These are phyloP conservation scores for Colletotrichum costaricense DNA, from an alignment of 2,329 filamentous ascomycete species.

Conservation along the genomic window DNA sequence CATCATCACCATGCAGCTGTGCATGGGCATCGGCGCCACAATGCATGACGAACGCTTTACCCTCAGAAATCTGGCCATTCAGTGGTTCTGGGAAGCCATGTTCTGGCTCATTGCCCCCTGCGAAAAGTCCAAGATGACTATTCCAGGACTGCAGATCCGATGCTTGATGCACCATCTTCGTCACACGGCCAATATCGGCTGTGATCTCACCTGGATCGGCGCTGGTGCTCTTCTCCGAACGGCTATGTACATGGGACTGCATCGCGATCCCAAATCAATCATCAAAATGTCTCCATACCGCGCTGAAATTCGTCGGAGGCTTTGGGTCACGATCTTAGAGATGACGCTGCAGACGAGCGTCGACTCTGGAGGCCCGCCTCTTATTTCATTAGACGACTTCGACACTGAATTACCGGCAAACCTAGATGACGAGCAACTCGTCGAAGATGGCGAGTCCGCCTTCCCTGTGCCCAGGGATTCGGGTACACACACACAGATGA, in stretches of 20 bases:
- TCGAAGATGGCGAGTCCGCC: slow-evolving; percentile 44
- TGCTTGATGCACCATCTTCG: slow-evolving; percentile 63
- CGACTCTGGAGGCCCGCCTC: slow-evolving; percentile 61
- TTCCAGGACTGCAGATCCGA: slow-evolving; percentile 62
- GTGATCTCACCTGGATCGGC: slow-evolving; percentile 64
- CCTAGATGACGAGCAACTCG: slow-evolving; percentile 62
- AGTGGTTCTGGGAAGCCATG: slow-evolving; percentile 66
- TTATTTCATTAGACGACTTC: slow-evolving; percentile 58
- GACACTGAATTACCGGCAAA: slow-evolving; percentile 63
- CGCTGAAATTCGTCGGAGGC: slow-evolving; percentile 64
- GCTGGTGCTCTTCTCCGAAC: slow-evolving; percentile 62
- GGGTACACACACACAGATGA: slow-evolving; percentile 57
- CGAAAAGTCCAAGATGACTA: slow-evolving; percentile 61
- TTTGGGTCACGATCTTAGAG: slow-evolving; percentile 69
- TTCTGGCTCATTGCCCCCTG: slow-evolving; percentile 59
- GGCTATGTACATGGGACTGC: slow-evolving; percentile 69
- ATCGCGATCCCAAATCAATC: slow-evolving; percentile 65
- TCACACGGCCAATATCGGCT: slow-evolving; percentile 57
- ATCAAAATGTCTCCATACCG: slow-evolving; percentile 58
- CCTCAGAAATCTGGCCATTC: slow-evolving; percentile 54
- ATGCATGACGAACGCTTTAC: slow-evolving; percentile 58
- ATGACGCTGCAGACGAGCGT: slow-evolving; percentile 63
- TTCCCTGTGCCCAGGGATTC: slow-evolving; percentile 38
- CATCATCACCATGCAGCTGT: slow-evolving; percentile 63
- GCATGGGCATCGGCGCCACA: slow-evolving; percentile 62